Evolutionary conservation across 768 basidiomycete genomes (phyloP), one percentile per base, ranked within the genome.

Genomic region (Lanmaoa rubissima): DNA sequence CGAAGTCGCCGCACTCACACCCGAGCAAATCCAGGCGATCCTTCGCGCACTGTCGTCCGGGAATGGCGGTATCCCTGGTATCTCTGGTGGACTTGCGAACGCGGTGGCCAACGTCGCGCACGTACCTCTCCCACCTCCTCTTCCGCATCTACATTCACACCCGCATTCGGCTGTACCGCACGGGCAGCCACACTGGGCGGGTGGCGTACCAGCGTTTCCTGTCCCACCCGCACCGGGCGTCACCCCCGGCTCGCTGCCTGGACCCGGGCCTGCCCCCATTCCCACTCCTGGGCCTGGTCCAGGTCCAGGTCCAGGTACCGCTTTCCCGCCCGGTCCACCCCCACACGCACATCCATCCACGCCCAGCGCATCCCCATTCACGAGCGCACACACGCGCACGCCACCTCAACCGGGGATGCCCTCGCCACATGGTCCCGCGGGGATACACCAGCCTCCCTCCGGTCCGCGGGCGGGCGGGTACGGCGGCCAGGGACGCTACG

Each of bases 21-120:
- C 88, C 0, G 89, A 88, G 48, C 90, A 91, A 67, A 83, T 92
- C 38, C 84, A 88, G 58, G 70, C 80, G 47, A 82, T 91, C 71
- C 73, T 91, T 13, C 79, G 80, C 36, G 78, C 85, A 0, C 75
- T 92, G 5, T 68, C 74, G 17, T 76, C 79, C 2, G 73, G 74
- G 49, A 77, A 71, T 45, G 69, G 77, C 10, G 67, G 70, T 58
- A 62, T 66, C 40, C 63, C 59, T 2, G 68, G 61, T 68, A 51
- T 75, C 64, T 49, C 67, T 67, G 46, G 68, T 49, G 62, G 69
- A 59, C 56, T 71, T 61, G 50, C 68, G 58, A 62, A 59, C 34
- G 61, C 68, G 10, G 57, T 68, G 13, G 63, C 68, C 35, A 68
- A 58, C 38, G 62, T 64, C 28, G 48, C 61, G 2, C 67, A 66